These are phyloP conservation scores for Naematelia aurantialba DNA, from an alignment of 768 basidiomycete species.

Conservation along the genomic window DNA sequence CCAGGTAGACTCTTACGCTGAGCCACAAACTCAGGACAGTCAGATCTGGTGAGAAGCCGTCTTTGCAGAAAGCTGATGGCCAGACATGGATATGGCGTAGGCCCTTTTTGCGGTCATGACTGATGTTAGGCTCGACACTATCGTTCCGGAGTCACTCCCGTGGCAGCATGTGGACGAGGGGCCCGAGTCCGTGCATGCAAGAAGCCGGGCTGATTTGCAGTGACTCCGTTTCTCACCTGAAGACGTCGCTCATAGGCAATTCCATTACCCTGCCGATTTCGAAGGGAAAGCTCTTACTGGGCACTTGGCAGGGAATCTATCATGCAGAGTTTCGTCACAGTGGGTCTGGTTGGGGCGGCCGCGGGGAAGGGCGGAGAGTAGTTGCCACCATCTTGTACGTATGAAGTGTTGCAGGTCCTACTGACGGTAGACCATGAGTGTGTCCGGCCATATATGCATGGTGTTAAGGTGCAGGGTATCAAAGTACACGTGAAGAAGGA, in stretches of 20 bases:
- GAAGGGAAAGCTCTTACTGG: constrained; percentile 68
- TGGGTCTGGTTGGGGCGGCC: constrained; percentile 40
- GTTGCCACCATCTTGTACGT: constrained; percentile 45
- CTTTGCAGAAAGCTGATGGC: constrained; percentile 15
- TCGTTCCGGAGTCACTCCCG: constrained; percentile 75
- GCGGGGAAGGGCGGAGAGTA: constrained; percentile 37
- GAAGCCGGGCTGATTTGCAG: no score
- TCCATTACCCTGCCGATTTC: constrained; percentile 81
- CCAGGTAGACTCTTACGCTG: neutral
- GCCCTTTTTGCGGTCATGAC: neutral
- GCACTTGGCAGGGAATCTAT: constrained; percentile 95
- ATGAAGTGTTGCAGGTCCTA: no score
- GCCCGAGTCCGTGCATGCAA: constrained; percentile 67
- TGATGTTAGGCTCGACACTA: constrained; percentile 62
- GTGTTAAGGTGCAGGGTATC: no score
- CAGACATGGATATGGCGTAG: constrained; percentile 86
- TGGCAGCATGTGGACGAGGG: constrained; percentile 92
- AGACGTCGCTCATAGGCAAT: constrained; percentile 77
- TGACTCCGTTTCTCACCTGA: constrained; percentile 87
- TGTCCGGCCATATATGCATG: no score
- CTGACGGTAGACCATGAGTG: no score
- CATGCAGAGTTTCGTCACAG: constrained; percentile 60
- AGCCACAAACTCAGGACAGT: neutral
- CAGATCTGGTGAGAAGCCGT: constrained; percentile 3
- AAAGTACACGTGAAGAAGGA: no score